Base-by-base conservation (phyloP, 345 rosid genomes). In the Theobroma cacao region DNA sequence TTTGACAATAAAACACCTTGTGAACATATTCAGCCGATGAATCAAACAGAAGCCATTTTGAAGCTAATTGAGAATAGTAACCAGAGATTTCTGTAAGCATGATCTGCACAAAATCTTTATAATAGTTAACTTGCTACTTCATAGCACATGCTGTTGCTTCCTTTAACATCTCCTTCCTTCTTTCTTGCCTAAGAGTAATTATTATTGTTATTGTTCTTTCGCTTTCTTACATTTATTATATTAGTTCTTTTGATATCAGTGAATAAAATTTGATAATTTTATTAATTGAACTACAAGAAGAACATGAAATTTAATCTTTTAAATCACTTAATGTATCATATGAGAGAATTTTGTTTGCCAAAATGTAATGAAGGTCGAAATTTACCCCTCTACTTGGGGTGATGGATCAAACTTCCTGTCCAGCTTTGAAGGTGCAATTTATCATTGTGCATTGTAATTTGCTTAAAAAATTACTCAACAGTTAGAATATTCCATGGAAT, bases 71-170 rank as follows among this genome's bases (percentile, higher is more conserved):
- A 75, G 63, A 63, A 62, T 75, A 82, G 71, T 78, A 82, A 52
- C 22, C 17, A 53, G 85, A 65, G 48, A 50, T 71, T 33, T 78
- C 70, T 53, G 52, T 50, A 53, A 82, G 80, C 80, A 82, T 33
- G 14, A n/a, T 59, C 59, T 17, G 55, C 85, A 78, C 85, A 63
- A 82, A 79, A 75, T 70, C 77, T 36, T 26, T 38, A 78, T 82
- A 82, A 63, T 68, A 82, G 30, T 58, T 75, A 62, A 34, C 31
- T 36, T 34, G 12, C 61, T 62, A 47, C 13, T 36, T 10, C 3
- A 38, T 65, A n/a, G 48, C 30, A 38, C 22, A 17, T 17, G 10
- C 7, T 47, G 2, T 17, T 17, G 59, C 22, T 70, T 47, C 72
- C 26, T 24, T 9, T 66, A 43, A 66, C 14, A 22, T 67, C 2